Evolutionary conservation across 106 monocot species (phyloP).

Genomic region (Triglochin maritima): DNA sequence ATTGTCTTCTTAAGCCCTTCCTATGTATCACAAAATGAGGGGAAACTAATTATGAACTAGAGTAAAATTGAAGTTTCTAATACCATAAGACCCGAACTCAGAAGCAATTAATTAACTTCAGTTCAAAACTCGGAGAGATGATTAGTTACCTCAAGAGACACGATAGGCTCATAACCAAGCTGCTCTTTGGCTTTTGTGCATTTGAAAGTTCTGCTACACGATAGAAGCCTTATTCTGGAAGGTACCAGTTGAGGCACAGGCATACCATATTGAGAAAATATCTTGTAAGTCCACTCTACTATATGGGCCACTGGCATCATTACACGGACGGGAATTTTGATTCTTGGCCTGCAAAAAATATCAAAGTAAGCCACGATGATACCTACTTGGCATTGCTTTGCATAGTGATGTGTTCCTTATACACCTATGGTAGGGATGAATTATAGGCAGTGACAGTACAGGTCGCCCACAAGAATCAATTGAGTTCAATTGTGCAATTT

Average conservation of each 20-base stretch:
- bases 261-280: constrained; percentile 78
- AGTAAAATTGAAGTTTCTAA: background rate
- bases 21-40: constrained; percentile 18
- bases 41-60: background rate
- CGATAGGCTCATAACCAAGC: constrained; percentile 81
- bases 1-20: constrained; percentile 81
- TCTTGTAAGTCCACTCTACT: constrained; percentile 64
- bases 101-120: background rate
- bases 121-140: background rate
- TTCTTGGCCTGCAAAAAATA: constrained; percentile 59
- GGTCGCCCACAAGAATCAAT: no score
- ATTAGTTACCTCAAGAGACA: constrained; percentile 61
- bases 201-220: constrained; percentile 87
- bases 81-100: background rate
- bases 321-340: constrained; percentile 65
- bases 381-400: background rate
- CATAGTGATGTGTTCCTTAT: background rate
- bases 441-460: no score
- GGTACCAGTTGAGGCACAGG: constrained; percentile 87
- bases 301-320: constrained; percentile 87
- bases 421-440: no score
- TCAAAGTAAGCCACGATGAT: background rate
- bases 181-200: constrained; percentile 67
- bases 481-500: no score
- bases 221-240: constrained; percentile 84